Conservation (phyloP, 805 yeast species). For the Metschnikowia sp. region DNA sequence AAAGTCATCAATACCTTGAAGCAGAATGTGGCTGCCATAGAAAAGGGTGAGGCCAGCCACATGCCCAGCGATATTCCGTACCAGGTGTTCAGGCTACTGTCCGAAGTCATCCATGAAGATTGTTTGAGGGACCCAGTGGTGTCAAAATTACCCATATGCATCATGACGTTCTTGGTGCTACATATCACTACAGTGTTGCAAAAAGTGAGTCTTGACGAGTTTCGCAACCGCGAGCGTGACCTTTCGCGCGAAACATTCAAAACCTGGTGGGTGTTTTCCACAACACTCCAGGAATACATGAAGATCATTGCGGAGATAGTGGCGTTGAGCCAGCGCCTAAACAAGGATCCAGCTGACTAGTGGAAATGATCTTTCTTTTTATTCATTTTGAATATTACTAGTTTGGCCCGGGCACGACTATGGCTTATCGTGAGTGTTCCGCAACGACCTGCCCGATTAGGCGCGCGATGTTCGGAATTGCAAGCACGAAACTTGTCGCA, state of each 20-base stretch:
- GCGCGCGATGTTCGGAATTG: conserved; percentile 3
- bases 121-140: background rate
- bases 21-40: background rate
- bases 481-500: conserved; percentile 3
- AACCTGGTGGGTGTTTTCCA: conserved; percentile 5
- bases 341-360: too few relatives aligned
- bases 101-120: background rate
- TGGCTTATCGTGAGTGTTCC: background rate
- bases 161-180: background rate
- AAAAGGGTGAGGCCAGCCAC: background rate
- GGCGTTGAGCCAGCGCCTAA: conserved; percentile 1
- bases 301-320: background rate
- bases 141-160: conserved; percentile 1
- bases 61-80: background rate
- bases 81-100: background rate
- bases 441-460: conserved; percentile 7
- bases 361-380: too few relatives aligned
- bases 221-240: conserved; percentile 1
- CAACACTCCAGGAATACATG: conserved; percentile 3
- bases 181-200: conserved; percentile 3
- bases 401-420: background rate
- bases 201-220: conserved; percentile 2
- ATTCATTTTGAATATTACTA: background rate
- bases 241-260: conserved; percentile 3
- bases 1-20: background rate